Base-by-base conservation (phyloP, 768 basidiomycete species). In the Inosperma sp. region DNA sequence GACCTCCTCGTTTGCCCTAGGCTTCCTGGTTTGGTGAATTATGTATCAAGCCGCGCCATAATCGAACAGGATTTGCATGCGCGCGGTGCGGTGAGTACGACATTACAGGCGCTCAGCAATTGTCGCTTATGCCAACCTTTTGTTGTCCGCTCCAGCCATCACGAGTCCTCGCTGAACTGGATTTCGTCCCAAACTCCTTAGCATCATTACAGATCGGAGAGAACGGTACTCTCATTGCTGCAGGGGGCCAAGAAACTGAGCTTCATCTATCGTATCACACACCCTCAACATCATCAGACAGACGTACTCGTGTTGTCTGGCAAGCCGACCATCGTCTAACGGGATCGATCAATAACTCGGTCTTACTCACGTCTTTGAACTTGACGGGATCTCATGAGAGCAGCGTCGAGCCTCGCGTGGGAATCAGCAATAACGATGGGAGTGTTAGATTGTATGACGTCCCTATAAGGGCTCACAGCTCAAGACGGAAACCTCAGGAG, bases 341-440 rank as follows among this genome's bases (percentile, higher is more conserved):
- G 1, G 84, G 82, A 5, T 86, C 85, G 7, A 92, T 92, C 64
- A 91, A 92, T 66, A 93, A 93, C 64, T 86, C 87, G 5, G 81
- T 92, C 19, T 71, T 91, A 49, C 80, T 83, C 45, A 82, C 82
- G 14, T 69, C 71, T 3, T 68, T 86, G 52, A 81, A 74, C 57
- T 67, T 86, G 29, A 77, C 81, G 8, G 72, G 73, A 27, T 80
- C 84, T 17, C 68, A 80, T 53, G 72, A 84, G 62, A 83, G 79
- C 63, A 80, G 79, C 55, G 75, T 77, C 7, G 87, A 90, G 59
- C 91, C 91, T 0, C 74, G 91, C 7, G 74, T 93, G 36, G 78
- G 82, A 21, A 81, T 94, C 54, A 88, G 85, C 69, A 93, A 93
- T 62, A 96, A 96, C 65, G 92, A 94, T 61, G 75, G 77, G 47